Percentiles rank a stretch among this genome's conserved stretches.
These are phyloP conservation scores for Blastocystis hominis DNA, from an alignment of 352 stramenopile species.

Conservation along the genomic window DNA sequence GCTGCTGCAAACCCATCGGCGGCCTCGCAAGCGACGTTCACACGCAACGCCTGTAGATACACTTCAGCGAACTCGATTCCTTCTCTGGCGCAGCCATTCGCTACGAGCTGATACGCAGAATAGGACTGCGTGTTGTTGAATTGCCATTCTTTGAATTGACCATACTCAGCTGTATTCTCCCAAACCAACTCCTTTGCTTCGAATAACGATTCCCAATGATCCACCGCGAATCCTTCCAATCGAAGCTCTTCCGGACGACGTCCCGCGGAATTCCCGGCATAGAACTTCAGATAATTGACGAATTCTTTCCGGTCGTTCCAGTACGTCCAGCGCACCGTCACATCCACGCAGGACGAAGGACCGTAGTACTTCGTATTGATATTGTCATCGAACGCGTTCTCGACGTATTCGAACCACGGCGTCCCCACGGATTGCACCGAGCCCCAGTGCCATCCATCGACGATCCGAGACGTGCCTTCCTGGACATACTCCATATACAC, in stretches of 20 bases:
- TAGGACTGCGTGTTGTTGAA: neutral
- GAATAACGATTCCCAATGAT: neutral
- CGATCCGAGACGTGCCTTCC: neutral
- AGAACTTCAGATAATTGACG: constrained; percentile 26
- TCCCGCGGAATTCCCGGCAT: neutral
- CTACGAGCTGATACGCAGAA: neutral
- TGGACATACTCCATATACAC: neutral
- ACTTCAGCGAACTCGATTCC: constrained; percentile 49
- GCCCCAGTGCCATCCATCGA: constrained; percentile 8
- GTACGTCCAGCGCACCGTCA: constrained; percentile 12
- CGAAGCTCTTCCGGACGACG: neutral
- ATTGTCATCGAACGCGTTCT: constrained; percentile 41
- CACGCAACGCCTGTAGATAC: neutral
- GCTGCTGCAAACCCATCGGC: neutral
- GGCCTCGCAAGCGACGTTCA: neutral
- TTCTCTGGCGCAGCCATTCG: neutral
- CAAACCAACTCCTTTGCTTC: neutral
- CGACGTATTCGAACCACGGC: constrained; percentile 27
- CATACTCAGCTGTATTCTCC: neutral
- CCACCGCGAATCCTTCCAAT: neutral
- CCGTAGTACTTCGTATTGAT: constrained; percentile 34
- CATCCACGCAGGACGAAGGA: neutral
- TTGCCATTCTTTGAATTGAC: constrained; percentile 7
- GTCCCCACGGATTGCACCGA: neutral
- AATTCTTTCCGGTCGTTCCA: constrained; percentile 15